These are phyloP conservation scores for Pyrenula aspistea DNA, from an alignment of 495 filamentous ascomycete species.

Conservation along the genomic window DNA sequence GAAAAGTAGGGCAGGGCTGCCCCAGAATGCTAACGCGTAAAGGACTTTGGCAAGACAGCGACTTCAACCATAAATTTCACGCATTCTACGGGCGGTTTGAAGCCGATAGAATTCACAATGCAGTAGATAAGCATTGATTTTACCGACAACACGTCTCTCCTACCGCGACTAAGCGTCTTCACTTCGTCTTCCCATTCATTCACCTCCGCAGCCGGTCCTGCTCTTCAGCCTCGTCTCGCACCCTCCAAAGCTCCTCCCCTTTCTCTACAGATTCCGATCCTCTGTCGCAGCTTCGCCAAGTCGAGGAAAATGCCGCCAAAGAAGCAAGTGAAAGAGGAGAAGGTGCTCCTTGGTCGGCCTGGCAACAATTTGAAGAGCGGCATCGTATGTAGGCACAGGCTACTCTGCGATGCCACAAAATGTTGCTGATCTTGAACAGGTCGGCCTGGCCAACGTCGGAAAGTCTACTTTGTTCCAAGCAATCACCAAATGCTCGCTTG, in stretches of 20 bases:
- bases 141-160: constrained; percentile 23
- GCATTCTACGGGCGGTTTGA: background rate
- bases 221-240: constrained; percentile 21
- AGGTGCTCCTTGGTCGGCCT: constrained; percentile 70
- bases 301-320: constrained; percentile 41
- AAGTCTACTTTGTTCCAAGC: constrained; percentile 99
- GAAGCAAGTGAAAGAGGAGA: constrained; percentile 41
- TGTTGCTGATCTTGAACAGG: constrained; percentile 37
- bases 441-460: constrained; percentile 97
- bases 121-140: background rate
- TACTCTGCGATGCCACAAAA: background rate
- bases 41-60: background rate
- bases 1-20: background rate
- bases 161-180: constrained; percentile 20
- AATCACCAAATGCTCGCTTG: constrained; percentile 93
- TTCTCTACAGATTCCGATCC: constrained; percentile 16
- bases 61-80: background rate
- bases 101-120: background rate
- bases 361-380: constrained; percentile 99
- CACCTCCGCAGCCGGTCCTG: constrained; percentile 40
- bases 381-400: constrained; percentile 71
- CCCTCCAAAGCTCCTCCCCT: constrained; percentile 11
- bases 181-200: constrained; percentile 21
- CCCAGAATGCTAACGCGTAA: background rate
- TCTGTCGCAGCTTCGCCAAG: constrained; percentile 31